These are phyloP conservation scores for Candida nitratophila DNA, from an alignment of 805 yeast species.

Conservation along the genomic window DNA sequence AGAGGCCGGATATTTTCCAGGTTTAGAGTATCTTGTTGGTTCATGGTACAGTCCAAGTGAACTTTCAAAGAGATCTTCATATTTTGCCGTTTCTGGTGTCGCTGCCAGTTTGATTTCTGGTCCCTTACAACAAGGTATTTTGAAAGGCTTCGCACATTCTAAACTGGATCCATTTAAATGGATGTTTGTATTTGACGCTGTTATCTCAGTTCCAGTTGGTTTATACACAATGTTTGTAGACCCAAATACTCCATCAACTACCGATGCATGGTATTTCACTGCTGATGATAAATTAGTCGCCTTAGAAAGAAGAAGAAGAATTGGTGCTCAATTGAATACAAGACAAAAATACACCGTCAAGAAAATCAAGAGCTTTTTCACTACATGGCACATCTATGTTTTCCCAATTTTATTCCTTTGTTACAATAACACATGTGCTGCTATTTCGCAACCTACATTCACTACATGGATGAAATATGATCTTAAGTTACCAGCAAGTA, in stretches of 20 bases:
- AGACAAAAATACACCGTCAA: constrained; percentile 32
- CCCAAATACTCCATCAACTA: constrained; percentile 40
- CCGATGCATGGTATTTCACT: constrained; percentile 32
- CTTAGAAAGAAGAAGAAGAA: constrained; percentile 35
- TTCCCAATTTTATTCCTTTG: constrained; percentile 35
- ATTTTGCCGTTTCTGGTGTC: constrained; percentile 28
- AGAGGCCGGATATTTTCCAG: constrained; percentile 45
- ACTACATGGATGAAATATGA: constrained; percentile 37
- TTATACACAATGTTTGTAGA: constrained; percentile 35
- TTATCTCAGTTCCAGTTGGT: constrained; percentile 30
- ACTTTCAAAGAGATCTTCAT: constrained; percentile 28
- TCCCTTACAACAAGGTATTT: constrained; percentile 28
- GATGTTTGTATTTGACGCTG: constrained; percentile 41
- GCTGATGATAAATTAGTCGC: constrained; percentile 39
- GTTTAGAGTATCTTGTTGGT: constrained; percentile 36
- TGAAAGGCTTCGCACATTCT: constrained; percentile 16
- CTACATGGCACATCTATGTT: constrained; percentile 41
- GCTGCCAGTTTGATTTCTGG: constrained; percentile 31
- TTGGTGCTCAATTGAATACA: constrained; percentile 35
- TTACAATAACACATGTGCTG: constrained; percentile 29
- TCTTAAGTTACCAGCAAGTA: constrained; percentile 22
- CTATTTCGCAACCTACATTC: constrained; percentile 35
- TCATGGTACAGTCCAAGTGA: constrained; percentile 29
- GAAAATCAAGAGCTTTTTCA: constrained; percentile 32
- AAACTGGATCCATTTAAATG: constrained; percentile 32